Conservation (phyloP, 192 early-diverging fungal species). For the Phycomyces blakesleeanus region DNA sequence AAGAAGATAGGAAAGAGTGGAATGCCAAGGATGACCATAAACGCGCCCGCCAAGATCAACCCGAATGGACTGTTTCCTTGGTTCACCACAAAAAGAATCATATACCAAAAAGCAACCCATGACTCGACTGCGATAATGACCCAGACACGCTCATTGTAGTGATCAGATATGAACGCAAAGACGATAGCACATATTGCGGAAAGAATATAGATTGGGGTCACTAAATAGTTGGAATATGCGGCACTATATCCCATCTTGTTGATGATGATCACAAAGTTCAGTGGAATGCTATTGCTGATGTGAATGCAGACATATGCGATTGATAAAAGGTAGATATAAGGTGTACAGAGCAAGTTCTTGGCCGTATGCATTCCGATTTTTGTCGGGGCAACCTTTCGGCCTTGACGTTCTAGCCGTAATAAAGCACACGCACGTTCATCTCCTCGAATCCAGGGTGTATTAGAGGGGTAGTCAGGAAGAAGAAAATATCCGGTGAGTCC, state of each 20-base stretch:
- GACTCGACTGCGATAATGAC: not conserved
- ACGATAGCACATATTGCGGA: not conserved
- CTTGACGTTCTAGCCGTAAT: constrained; percentile 1
- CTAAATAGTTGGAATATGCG: not conserved
- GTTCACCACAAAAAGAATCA: not conserved
- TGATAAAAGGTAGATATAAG: constrained; percentile 3
- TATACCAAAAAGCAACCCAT: constrained; percentile 14
- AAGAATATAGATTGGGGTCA: constrained; percentile 2
- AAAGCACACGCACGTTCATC: constrained; percentile 14
- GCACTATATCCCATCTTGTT: constrained; percentile 1
- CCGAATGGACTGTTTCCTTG: not conserved
- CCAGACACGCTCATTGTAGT: not conserved
- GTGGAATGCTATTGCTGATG: constrained; percentile 6
- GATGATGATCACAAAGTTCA: constrained; percentile 9
- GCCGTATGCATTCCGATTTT: not conserved
- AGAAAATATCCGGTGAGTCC: constrained; percentile 38
- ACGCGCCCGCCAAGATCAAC: not conserved
- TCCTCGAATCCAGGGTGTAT: constrained; percentile 41
- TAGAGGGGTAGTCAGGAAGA: constrained; percentile 40
- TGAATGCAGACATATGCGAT: constrained; percentile 2
- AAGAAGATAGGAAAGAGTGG: constrained; percentile 7
- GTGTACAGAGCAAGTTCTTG: constrained; percentile 3
- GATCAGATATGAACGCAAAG: constrained; percentile 1
- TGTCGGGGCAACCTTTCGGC: not conserved
- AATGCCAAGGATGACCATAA: constrained; percentile 9